These are phyloP conservation scores for Daldinia vernicosa DNA, from an alignment of 495 filamentous ascomycete species.

Conservation along the genomic window DNA sequence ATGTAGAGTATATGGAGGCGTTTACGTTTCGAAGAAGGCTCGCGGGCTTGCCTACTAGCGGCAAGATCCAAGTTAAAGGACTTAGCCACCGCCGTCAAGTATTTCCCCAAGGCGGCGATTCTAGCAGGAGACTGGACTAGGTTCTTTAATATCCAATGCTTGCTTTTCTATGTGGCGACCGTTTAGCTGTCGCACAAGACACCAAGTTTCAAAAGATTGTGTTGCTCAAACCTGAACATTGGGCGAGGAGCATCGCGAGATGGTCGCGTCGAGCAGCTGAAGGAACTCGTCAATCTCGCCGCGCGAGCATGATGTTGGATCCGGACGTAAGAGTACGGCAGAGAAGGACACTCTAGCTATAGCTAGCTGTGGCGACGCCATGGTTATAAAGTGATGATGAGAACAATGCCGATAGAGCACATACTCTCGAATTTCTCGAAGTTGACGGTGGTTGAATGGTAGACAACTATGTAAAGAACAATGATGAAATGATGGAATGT, in stretches of 20 bases:
- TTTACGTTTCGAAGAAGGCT: slow-evolving; percentile 70
- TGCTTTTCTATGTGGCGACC: slow-evolving; percentile 74
- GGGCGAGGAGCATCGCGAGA: slow-evolving; percentile 77
- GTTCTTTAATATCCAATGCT: slow-evolving; percentile 81
- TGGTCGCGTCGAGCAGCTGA: slow-evolving; percentile 68
- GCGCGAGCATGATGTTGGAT: slow-evolving; percentile 73
- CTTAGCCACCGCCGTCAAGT: slow-evolving; percentile 71
- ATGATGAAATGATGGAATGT: slow-evolving; percentile 5
- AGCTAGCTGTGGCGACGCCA: slow-evolving; percentile 79
- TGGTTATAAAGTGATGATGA: slow-evolving; percentile 42
- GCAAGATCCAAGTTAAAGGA: slow-evolving; percentile 59
- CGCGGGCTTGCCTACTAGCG: slow-evolving; percentile 45
- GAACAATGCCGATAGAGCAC: background rate
- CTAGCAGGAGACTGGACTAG: slow-evolving; percentile 74
- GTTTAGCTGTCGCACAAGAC: slow-evolving; percentile 66
- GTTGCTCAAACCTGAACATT: slow-evolving; percentile 95
- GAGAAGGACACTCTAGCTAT: slow-evolving; percentile 85
- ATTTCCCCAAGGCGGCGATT: slow-evolving; percentile 75
- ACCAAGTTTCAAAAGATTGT: slow-evolving; percentile 61
- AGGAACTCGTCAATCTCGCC: slow-evolving; percentile 80
- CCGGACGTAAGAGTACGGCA: slow-evolving; percentile 76
- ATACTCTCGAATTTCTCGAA: slow-evolving; percentile 26
- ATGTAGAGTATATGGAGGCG: slow-evolving; percentile 84
- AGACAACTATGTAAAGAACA: background rate
- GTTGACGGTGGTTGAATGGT: slow-evolving; percentile 5